Base-by-base conservation (phyloP, 2,329 filamentous ascomycete genomes). In the Fusarium sarcochroum region DNA sequence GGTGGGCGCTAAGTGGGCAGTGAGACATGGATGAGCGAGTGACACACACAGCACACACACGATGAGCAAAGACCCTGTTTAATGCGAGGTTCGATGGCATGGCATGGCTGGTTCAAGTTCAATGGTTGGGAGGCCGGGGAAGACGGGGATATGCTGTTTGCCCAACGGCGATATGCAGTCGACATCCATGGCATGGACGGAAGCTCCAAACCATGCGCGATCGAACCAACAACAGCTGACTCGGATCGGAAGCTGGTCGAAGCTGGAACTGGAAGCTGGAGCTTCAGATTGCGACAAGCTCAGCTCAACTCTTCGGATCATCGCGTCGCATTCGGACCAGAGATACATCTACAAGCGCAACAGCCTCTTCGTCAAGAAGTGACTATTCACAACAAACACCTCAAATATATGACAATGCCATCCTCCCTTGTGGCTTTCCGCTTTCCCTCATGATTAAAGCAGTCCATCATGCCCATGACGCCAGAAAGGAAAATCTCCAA, bases 1-100 rank as follows among this genome's bases (percentile, higher is more conserved):
- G 56, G 66, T 73, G 64, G 71, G 54, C 71, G 64, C 71, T 73
- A 73, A 71, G 70, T 69, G 66, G 64, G 37, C 51, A 69, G 69
- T 72, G 66, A 73, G 71, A 73, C 71, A 71, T 70, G 68, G 71
- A 64, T 73, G 66, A 57, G 63, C 67, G 60, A 72, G 61, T 68
- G 68, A 64, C 63, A 68, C 66, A 67, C 61, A 55, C 40, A 56
- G 13, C 51, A 56, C 41, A 53, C 66, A 66, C 63, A 65, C 49
- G 60, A 69, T 55, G 65, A 57, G 49, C 40, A 42, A 52, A 69
- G 66, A 69, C 61, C 66, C 65, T 66, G 60, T 42, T 50, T 45
- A 37, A 44, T 45, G 47, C 40, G 32, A 53, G 66, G 45, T 21
- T 40, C 27, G 27, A 30, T 30, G 27, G 27, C 27, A 30, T 30